Evolutionary conservation across 108 stramenopile genomes (phyloP), one percentile per base, ranked within the genome.

Genomic region (Cyclostephanos tholiformis): DNA sequence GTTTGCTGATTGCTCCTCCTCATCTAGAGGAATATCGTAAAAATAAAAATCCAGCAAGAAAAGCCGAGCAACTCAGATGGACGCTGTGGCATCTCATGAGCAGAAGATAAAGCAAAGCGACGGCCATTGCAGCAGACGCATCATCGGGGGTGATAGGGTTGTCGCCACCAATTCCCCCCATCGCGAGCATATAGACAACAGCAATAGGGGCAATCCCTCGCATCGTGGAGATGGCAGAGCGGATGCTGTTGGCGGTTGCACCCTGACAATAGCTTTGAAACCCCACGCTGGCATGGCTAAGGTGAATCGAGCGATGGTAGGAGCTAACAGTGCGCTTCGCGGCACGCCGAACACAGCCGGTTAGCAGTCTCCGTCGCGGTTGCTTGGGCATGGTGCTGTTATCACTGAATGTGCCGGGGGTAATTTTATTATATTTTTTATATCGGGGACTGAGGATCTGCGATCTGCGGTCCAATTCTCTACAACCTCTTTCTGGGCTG

Each of bases 221-320:
- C n/a, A 61, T 20, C 23, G 59, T 26, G 10, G 19, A 23, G 59
- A 30, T n/a, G 32, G 59, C 59, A 17, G 59, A 30, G 16, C 35
- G 17, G n/a, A 20, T 26, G 22, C 26, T 20, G 16, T 8, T 26
- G 32, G 59, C 11, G 17, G 26, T 61, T 20, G 23, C 16, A 36
- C 22, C n/a, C 19, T 61, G 59, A 8, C 6, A 13, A 26, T 25
- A 16, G 22, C 26, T 20, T 8, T 13, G 59, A 23, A 25, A 61
- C 26, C 59, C 59, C 23, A 61, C 11, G 23, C 26, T 26, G 4
- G 59, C 59, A 36, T 61, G 59, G 59, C 59, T 61, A 26, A 61
- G 59, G 35, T 61, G 59, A n/a, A n/a, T n/a, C n/a, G n/a, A n/a
- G n/a, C n/a, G n/a, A n/a, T 10, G 59, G 22, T 61, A 61, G 59